phyloP scores from a whole-genome alignment of 2,329 filamentous ascomycete genomes.

The Penicillium sclerotigenum region DNA sequence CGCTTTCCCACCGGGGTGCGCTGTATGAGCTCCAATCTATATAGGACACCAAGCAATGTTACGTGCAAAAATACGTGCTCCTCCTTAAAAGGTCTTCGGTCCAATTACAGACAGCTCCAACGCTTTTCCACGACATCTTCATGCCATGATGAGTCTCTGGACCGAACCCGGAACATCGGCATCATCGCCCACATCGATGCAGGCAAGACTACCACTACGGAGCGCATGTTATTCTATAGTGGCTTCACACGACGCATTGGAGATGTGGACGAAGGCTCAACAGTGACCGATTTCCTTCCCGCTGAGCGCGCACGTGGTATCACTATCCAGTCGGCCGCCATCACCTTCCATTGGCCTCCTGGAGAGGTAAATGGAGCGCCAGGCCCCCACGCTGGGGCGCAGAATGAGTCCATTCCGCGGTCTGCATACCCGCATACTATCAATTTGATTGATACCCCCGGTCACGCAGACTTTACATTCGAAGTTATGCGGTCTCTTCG shows the following conservation, averaged over 20 bases:
- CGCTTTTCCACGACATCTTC: slow-evolving; percentile 29
- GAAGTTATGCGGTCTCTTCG: slow-evolving; percentile 89
- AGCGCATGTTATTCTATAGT: slow-evolving; percentile 98
- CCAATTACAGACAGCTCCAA: slow-evolving; percentile 8
- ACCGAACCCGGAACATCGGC: slow-evolving; percentile 85
- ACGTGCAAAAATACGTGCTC: slow-evolving; percentile 9
- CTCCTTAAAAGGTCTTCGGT: slow-evolving; percentile 3
- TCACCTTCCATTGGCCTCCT: slow-evolving; percentile 90
- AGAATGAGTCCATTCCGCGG: slow-evolving; percentile 44
- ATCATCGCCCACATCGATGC: slow-evolving; percentile 99
- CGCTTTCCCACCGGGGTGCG: slow-evolving; percentile 28
- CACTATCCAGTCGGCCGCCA: slow-evolving; percentile 95
- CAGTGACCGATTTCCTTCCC: slow-evolving; percentile 93
- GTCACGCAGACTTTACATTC: slow-evolving; percentile 96
- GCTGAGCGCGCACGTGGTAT: slow-evolving; percentile 90
- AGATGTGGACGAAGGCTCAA: slow-evolving; percentile 94
- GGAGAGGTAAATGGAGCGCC: slow-evolving; percentile 17
- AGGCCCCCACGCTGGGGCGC: slow-evolving; percentile 29
- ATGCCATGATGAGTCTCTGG: slow-evolving; percentile 39
- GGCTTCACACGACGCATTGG: slow-evolving; percentile 84
- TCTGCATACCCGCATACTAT: slow-evolving; percentile 64
- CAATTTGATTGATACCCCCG: slow-evolving; percentile 93
- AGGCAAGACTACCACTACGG: slow-evolving; percentile 96
- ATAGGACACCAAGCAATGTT: slow-evolving; percentile 12
- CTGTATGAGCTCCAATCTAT: slow-evolving; percentile 17